These are phyloP conservation scores for Backusella parvicylindrica DNA, from an alignment of 192 early-diverging fungal species.

Conservation along the genomic window DNA sequence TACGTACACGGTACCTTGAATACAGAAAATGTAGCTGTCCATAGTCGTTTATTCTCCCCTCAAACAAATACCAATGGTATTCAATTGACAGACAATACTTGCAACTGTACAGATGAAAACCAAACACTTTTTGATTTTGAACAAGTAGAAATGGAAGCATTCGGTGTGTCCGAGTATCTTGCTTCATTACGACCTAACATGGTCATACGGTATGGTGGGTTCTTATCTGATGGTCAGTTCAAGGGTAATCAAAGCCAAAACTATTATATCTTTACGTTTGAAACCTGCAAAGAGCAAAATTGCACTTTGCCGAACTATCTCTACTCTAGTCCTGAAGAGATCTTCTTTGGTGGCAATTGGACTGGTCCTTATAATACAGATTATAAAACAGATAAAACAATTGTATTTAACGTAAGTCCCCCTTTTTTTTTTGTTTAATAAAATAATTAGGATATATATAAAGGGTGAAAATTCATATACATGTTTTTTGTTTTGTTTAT, in stretches of 20 bases:
- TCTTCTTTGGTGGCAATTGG: neutral
- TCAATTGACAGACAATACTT: neutral
- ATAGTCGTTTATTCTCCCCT: neutral
- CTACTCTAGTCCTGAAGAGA: neutral
- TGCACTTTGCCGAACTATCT: neutral
- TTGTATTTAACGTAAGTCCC: neutral
- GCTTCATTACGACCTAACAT: neutral
- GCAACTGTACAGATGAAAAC: neutral
- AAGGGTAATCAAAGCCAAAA: neutral
- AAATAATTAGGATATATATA: too few relatives aligned
- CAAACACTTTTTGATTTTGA: neutral
- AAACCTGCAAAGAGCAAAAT: neutral
- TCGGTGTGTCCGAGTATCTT: neutral
- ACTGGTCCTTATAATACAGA: neutral
- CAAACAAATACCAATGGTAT: neutral
- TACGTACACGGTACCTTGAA: neutral
- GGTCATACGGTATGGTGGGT: neutral
- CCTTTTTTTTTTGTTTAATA: neutral
- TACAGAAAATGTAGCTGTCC: neutral
- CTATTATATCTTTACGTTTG: neutral
- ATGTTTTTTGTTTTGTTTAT: neutral
- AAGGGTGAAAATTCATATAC: too few relatives aligned
- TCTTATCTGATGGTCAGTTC: neutral
- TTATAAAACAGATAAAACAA: neutral
- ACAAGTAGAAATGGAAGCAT: neutral